These are phyloP conservation scores for Colletotrichum sp. DNA, from an alignment of 2,329 filamentous ascomycete genomes.

Conservation along the genomic window DNA sequence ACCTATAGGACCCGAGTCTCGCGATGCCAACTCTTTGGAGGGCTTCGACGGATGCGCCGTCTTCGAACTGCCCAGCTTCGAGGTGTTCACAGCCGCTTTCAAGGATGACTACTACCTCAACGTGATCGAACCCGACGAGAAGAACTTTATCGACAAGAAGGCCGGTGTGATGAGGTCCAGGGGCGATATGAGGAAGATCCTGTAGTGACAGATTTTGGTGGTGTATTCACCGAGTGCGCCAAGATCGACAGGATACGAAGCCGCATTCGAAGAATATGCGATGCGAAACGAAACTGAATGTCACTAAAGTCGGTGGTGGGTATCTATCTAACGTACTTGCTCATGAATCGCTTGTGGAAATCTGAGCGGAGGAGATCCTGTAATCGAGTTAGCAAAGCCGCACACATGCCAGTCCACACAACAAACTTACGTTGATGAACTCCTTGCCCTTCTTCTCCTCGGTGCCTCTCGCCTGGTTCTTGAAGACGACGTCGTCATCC, in stretches of 20 bases:
- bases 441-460: conserved; percentile 92
- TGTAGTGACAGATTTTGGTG: neutral
- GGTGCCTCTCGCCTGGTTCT: conserved; percentile 95
- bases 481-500: conserved; percentile 99
- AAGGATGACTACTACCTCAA: conserved; percentile 33
- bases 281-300: neutral
- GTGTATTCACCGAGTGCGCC: neutral
- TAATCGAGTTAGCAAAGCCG: conserved; percentile 26
- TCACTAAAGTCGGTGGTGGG: neutral
- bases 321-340: conserved; percentile 63
- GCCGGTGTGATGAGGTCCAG: conserved; percentile 25
- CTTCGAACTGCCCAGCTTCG: conserved; percentile 31
- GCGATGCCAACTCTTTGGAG: conserved; percentile 16
- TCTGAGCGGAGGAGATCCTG: conserved; percentile 90
- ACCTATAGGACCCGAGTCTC: conserved; percentile 22
- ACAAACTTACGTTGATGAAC: conserved; percentile 84
- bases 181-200: conserved; percentile 25
- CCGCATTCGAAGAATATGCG: neutral
- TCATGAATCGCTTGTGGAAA: conserved; percentile 98
- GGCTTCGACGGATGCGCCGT: conserved; percentile 35
- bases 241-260: neutral
- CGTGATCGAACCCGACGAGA: conserved; percentile 33
- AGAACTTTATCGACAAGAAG: conserved; percentile 32
- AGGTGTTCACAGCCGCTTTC: conserved; percentile 30
- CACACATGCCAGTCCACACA: neutral